Evolutionary conservation across 352 stramenopile species (phyloP).

Genomic region (Halophytophthora polymorphica): DNA sequence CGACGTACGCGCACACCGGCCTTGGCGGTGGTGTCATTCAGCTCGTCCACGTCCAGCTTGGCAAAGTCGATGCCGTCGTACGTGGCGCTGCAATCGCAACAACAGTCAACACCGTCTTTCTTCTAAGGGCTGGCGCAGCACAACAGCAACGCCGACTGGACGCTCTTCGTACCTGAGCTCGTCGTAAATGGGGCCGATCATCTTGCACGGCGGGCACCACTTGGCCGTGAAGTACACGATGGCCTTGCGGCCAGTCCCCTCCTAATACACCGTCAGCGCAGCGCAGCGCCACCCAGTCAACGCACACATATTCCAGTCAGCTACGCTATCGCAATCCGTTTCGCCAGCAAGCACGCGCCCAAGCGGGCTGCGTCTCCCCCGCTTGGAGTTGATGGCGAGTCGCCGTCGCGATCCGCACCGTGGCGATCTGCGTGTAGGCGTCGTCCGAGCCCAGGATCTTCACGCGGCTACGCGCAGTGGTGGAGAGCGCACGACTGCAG

Average conservation of each 20-base stretch:
- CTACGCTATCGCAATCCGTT: too few relatives aligned
- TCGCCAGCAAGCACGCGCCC: background rate
- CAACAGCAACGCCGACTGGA: background rate
- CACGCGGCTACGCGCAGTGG: conserved; percentile 53
- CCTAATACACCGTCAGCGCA: conserved; percentile 21
- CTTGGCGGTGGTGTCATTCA: conserved; percentile 76
- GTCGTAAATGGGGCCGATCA: conserved; percentile 87
- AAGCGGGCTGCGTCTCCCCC: background rate
- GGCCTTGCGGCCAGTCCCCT: conserved; percentile 59
- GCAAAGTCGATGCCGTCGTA: conserved; percentile 75
- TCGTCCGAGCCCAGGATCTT: conserved; percentile 75
- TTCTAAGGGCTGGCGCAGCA: background rate
- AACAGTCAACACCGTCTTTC: background rate
- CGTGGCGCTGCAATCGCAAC: conserved; percentile 28
- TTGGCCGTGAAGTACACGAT: conserved; percentile 90
- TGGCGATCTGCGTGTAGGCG: conserved; percentile 65
- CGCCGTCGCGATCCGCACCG: conserved; percentile 40
- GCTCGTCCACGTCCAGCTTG: conserved; percentile 84
- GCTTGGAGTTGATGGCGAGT: conserved; percentile 2
- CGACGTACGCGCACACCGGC: conserved; percentile 75
- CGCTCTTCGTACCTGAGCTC: conserved; percentile 59
- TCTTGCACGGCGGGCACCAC: conserved; percentile 91
- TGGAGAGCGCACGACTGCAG: conserved; percentile 27
- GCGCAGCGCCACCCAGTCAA: background rate
- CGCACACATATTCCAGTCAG: too few relatives aligned